Conservation (phyloP, 2,329 filamentous ascomycete genomes). For the Aspergillus luchuensis region DNA sequence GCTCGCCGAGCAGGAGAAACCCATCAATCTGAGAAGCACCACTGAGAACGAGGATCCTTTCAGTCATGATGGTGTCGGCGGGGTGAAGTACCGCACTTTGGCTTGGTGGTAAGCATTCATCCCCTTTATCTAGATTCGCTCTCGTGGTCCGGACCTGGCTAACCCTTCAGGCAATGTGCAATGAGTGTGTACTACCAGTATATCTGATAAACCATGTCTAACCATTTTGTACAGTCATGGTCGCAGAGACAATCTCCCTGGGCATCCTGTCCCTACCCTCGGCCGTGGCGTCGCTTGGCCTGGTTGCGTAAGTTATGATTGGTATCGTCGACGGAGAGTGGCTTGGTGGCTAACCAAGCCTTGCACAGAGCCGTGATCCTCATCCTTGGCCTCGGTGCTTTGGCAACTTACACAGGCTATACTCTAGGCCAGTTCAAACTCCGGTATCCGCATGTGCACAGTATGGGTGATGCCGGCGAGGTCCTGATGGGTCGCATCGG, state of each 20-base stretch:
- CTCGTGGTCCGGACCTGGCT: not conserved
- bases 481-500: constrained; percentile 64
- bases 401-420: constrained; percentile 62
- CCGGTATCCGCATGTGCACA: constrained; percentile 60
- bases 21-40: not conserved
- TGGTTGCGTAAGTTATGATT: constrained; percentile 47
- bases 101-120: constrained; percentile 39
- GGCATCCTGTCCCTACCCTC: constrained; percentile 60
- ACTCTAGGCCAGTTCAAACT: constrained; percentile 62
- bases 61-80: constrained; percentile 40
- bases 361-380: constrained; percentile 51
- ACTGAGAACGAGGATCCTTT: constrained; percentile 33
- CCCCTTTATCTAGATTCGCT: not conserved
- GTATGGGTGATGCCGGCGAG: constrained; percentile 68
- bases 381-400: constrained; percentile 54
- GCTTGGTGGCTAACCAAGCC: constrained; percentile 1
- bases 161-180: constrained; percentile 29
- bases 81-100: constrained; percentile 55
- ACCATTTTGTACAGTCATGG: constrained; percentile 48
- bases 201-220: not conserved
- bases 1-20: not conserved
- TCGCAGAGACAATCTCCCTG: constrained; percentile 61
- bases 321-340: not conserved
- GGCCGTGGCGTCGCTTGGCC: constrained; percentile 55
- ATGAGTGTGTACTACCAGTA: constrained; percentile 30